Evolutionary conservation across 768 basidiomycete species (phyloP).

Genomic region (Auriscalpium vulgare): DNA sequence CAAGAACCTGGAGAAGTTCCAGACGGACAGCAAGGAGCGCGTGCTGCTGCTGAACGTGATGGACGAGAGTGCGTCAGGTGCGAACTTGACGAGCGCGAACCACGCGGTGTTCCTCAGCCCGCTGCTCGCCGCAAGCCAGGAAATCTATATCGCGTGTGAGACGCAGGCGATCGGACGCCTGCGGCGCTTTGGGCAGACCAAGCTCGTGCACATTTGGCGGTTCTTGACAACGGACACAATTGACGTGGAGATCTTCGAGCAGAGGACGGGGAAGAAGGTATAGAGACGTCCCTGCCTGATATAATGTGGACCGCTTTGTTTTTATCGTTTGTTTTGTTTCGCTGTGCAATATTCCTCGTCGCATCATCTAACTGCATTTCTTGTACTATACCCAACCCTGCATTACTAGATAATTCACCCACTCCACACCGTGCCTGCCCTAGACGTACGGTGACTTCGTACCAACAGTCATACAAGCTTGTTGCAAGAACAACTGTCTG

Average conservation of each 20-base stretch:
- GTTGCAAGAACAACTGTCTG: too few species aligned
- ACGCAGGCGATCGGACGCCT: slow-evolving; percentile 80
- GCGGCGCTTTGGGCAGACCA: slow-evolving; percentile 76
- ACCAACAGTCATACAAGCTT: too few species aligned
- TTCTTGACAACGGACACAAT: slow-evolving; percentile 85
- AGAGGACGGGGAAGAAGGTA: slow-evolving; percentile 27
- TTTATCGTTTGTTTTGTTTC: too few species aligned
- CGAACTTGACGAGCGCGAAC: slow-evolving; percentile 88
- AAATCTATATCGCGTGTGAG: slow-evolving; percentile 79
- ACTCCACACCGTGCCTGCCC: too few species aligned
- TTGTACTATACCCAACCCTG: too few species aligned
- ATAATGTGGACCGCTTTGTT: background rate
- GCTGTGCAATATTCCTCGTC: too few species aligned
- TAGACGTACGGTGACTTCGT: too few species aligned
- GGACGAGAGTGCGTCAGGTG: slow-evolving; percentile 92
- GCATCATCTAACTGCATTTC: too few species aligned
- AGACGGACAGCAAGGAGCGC: slow-evolving; percentile 66
- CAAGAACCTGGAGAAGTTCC: slow-evolving; percentile 80
- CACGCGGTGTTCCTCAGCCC: slow-evolving; percentile 94
- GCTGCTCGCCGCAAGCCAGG: slow-evolving; percentile 70
- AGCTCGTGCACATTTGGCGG: slow-evolving; percentile 74
- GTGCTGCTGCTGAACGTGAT: slow-evolving; percentile 87
- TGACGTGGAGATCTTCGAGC: slow-evolving; percentile 74
- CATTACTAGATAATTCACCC: too few species aligned
- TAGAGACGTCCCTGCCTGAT: background rate